These are phyloP conservation scores for Podospora didyma DNA, from an alignment of 495 filamentous ascomycete species.

Conservation along the genomic window DNA sequence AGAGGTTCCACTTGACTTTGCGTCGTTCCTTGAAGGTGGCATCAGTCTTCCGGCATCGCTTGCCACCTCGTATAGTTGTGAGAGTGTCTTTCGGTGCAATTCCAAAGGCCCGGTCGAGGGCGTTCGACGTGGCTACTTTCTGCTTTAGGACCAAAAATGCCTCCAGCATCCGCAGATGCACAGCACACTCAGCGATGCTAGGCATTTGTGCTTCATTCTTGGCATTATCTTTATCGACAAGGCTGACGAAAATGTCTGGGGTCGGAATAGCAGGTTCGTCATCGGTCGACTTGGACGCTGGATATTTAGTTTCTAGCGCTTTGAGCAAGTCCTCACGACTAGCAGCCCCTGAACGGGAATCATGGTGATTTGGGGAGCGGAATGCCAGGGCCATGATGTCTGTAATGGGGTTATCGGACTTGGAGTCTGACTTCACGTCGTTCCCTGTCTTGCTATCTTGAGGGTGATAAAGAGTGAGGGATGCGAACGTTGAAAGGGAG, in stretches of 20 bases:
- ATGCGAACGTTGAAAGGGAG: not conserved
- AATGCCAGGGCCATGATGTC: not conserved
- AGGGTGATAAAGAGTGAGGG: not conserved
- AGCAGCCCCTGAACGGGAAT: not conserved
- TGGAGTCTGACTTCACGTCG: not conserved
- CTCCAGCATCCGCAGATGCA: not conserved
- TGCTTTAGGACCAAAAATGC: not conserved
- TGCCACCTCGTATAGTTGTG: not conserved
- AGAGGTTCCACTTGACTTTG: not conserved
- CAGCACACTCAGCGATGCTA: not conserved
- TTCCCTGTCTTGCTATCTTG: not conserved
- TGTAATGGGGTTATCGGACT: not conserved
- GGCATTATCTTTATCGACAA: not conserved
- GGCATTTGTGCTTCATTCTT: not conserved
- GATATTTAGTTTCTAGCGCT: not conserved
- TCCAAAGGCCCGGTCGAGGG: not conserved
- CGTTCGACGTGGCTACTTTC: not conserved
- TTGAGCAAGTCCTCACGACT: not conserved
- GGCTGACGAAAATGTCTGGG: not conserved
- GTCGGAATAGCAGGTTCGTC: not conserved
- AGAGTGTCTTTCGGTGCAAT: not conserved
- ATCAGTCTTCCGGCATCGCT: not conserved
- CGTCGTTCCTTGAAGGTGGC: not conserved
- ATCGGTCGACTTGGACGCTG: not conserved
- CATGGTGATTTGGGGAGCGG: not conserved